Evolutionary conservation across 192 early-diverging fungal species (phyloP), one percentile per base, ranked within the genome.

Genomic region (Entomortierella beljakovae): DNA sequence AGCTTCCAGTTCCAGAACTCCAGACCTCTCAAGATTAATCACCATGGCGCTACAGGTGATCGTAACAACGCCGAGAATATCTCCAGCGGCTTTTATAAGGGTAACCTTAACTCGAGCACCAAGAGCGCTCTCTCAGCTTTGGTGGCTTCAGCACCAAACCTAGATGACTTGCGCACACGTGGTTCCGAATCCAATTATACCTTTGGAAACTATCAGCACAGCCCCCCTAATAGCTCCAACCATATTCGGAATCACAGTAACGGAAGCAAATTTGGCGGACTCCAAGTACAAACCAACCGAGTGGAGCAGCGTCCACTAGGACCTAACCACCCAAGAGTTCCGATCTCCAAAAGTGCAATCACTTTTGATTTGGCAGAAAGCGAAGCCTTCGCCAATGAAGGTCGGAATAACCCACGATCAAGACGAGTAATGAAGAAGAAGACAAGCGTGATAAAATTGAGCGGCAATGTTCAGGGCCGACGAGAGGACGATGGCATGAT

Each of bases 361-460:
- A 29, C 57, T 16, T 70, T 79, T 64, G 75, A 79, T 20, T 25
- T 64, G 25, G 52, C 57, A 26, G 75, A 68, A 42, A 68, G 40
- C 31, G 61, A 38, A 3, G 68, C 20, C 2, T 26, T 64, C 22
- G 32, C 49, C 10, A 46, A 31, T 20, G 54, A 33, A 15, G 37
- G 22, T 26, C 52, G 52, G 38, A 40, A 43, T 20, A 54, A 54
- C 26, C 53, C 69, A 11, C 75, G 75, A 13, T 65, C 75, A 20
- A 64, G 55, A 43, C 61, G 75, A 10, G 67, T 79, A 25, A 79
- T 79, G 75, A 79, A 79, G 75, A 79, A 79, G 42, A 79, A 79
- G 62, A 79, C 63, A 56, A 79, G 75, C 46, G 75, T 79, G 61
- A 79, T 79, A 49, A 68, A 56, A 23, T 31, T 79, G 57, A 68